Evolutionary conservation across 768 basidiomycete species (phyloP).

Genomic region (Terana coerulea): DNA sequence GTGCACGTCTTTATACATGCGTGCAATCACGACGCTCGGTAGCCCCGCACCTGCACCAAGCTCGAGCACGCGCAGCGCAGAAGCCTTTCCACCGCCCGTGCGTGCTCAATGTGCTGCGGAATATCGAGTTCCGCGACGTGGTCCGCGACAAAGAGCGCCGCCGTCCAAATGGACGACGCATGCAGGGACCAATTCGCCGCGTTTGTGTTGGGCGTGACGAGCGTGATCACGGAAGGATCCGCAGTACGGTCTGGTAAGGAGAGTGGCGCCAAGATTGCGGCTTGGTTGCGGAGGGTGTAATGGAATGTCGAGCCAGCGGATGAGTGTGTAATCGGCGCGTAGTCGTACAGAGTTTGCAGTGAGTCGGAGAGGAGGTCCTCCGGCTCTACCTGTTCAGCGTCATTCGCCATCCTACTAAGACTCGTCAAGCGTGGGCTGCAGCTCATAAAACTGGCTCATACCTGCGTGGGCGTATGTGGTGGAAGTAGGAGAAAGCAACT

Average conservation of each 20-base stretch:
- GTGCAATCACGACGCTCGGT: conserved; percentile 66
- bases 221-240: conserved; percentile 30
- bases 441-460: too few relatives aligned
- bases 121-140: conserved; percentile 49
- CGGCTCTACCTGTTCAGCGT: conserved; percentile 37
- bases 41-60: conserved; percentile 74
- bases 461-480: too few relatives aligned
- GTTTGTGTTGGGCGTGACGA: conserved; percentile 62
- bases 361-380: conserved; percentile 71
- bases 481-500: too few relatives aligned
- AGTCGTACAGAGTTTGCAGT: conserved; percentile 57
- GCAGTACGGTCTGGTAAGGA: conserved; percentile 2
- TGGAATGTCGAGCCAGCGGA: conserved; percentile 51
- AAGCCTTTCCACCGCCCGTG: conserved; percentile 1
- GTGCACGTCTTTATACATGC: conserved; percentile 32
- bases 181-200: conserved; percentile 73
- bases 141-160: conserved; percentile 65
- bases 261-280: not conserved
- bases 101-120: conserved; percentile 21
- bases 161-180: conserved; percentile 73
- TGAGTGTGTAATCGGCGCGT: conserved; percentile 56
- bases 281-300: conserved; percentile 29
- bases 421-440: too few relatives aligned
- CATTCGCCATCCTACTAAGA: too few relatives aligned
- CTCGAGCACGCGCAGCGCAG: conserved; percentile 48